Base-by-base conservation (phyloP, 2,329 filamentous ascomycete genomes). In the Penicillium sp. region DNA sequence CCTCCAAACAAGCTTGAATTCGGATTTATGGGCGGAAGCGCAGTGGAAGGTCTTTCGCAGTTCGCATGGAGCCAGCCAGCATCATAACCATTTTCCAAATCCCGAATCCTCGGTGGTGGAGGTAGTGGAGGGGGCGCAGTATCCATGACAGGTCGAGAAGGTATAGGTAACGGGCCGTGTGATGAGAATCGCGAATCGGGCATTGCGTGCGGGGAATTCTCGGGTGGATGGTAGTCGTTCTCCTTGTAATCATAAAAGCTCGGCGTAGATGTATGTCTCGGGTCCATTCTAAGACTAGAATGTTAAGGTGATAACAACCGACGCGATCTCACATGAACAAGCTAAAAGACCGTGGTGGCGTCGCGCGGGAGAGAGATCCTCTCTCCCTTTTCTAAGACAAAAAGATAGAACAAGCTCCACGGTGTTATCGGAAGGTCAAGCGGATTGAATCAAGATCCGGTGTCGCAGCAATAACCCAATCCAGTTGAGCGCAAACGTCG, bases 21-120 rank as follows among this genome's bases (percentile, higher is more conserved):
- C 3, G 79, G 75, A 46, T 76, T 77, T 45, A 83, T 78, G 11
- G 79, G 78, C 5, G 80, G 74, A 49, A 79, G 69, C 48, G 71
- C 72, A 53, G 78, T 78, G 69, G 82, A 71, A 52, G 79, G 73
- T 57, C 76, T 78, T 46, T 77, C 77, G 50, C 78, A 78, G 72
- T 88, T 87, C 61, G 81, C 84, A 80, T 83, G 86, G 70, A 83
- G 77, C 85, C 85, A 88, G 59, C 82, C 85, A 54, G 82, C 79
- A 72, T 89, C 87, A 65, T 83, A 79, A 35, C 84, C 85, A 61
- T 79, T 72, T 64, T 79, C 76, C 62, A 85, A 75, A 59, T 85
- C 82, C 63, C 80, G 78, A 58, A 88, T 81, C 69, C 79, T 80
- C 52, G 86, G 84, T 57, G 87, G 87, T 65, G 87, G 87, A 65